These are phyloP conservation scores for Colletotrichum lini DNA, from an alignment of 2,329 filamentous ascomycete species.

Conservation along the genomic window DNA sequence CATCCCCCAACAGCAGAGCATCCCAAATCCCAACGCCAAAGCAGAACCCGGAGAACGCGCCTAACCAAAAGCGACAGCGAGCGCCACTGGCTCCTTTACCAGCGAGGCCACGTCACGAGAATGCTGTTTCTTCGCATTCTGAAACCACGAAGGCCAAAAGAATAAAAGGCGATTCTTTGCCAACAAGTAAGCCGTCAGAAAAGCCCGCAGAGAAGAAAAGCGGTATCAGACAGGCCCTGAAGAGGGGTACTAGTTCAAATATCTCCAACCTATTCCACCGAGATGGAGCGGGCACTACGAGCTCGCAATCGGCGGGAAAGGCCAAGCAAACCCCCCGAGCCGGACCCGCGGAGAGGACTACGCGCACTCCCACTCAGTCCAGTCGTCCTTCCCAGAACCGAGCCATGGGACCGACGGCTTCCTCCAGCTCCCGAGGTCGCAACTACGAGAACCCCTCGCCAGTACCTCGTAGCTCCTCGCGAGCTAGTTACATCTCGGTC, in stretches of 20 bases:
- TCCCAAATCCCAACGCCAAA: conserved; percentile 46
- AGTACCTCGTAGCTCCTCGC: conserved; percentile 58
- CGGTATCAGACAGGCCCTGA: conserved; percentile 66
- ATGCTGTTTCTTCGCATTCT: conserved; percentile 43
- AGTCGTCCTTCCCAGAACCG: conserved; percentile 29
- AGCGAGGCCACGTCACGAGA: conserved; percentile 41
- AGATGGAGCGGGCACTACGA: conserved; percentile 52
- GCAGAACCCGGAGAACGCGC: conserved; percentile 51
- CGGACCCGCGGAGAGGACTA: conserved; percentile 16
- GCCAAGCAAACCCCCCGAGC: conserved; percentile 46
- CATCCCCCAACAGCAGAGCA: conserved; percentile 20
- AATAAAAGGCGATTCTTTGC: conserved; percentile 46
- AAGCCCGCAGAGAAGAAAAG: conserved; percentile 59
- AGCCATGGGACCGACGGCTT: conserved; percentile 40
- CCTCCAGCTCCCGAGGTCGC: conserved; percentile 38
- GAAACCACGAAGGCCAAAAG: conserved; percentile 51
- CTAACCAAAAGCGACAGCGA: conserved; percentile 64
- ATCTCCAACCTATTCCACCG: conserved; percentile 66
- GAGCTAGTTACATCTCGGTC: conserved; percentile 65
- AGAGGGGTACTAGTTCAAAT: conserved; percentile 62
- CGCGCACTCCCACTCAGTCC: conserved; percentile 18
- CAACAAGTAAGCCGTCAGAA: conserved; percentile 42
- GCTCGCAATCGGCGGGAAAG: conserved; percentile 31
- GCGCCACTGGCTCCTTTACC: conserved; percentile 51
- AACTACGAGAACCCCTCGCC: conserved; percentile 45